A percentile compares a stretch with the other conserved stretches of the same genome.
Evolutionary conservation across 768 basidiomycete species (phyloP).

Genomic region (Xerocomus spinulosus): DNA sequence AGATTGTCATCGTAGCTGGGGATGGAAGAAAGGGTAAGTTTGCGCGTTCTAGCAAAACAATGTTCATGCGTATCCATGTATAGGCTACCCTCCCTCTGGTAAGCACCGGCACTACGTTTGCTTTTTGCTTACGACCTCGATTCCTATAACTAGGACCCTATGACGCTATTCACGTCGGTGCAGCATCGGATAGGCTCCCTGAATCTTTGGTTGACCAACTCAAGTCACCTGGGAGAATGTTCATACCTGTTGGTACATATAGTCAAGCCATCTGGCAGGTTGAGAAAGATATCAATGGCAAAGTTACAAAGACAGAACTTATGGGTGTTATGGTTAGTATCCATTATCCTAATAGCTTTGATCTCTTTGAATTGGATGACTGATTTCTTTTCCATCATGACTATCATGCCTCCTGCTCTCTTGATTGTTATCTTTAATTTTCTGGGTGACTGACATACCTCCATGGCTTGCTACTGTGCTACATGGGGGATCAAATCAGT

Average conservation of each 20-base stretch:
- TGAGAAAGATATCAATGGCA: constrained; percentile 72
- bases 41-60: not conserved
- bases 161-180: constrained; percentile 90
- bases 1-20: constrained; percentile 62
- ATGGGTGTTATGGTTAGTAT: constrained; percentile 77
- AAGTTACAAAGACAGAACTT: constrained; percentile 55
- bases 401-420: not conserved
- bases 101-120: constrained; percentile 3
- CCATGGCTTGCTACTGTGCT: too few relatives aligned
- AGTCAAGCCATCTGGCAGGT: constrained; percentile 65
- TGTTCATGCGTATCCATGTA: not conserved
- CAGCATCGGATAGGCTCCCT: constrained; percentile 77
- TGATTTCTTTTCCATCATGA: constrained; percentile 1
- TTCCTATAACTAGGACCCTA: constrained; percentile 51
- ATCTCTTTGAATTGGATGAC: constrained; percentile 9
- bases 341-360: constrained; percentile 6
- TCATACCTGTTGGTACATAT: constrained; percentile 79
- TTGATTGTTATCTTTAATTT: not conserved
- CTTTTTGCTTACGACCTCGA: not conserved
- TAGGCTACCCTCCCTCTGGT: constrained; percentile 38
- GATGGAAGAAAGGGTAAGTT: constrained; percentile 76
- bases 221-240: constrained; percentile 74
- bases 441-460: not conserved
- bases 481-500: constrained; percentile 38
- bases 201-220: constrained; percentile 72